Base-by-base conservation (phyloP, 768 basidiomycete genomes). In the Infundibulicybe gibba region DNA sequence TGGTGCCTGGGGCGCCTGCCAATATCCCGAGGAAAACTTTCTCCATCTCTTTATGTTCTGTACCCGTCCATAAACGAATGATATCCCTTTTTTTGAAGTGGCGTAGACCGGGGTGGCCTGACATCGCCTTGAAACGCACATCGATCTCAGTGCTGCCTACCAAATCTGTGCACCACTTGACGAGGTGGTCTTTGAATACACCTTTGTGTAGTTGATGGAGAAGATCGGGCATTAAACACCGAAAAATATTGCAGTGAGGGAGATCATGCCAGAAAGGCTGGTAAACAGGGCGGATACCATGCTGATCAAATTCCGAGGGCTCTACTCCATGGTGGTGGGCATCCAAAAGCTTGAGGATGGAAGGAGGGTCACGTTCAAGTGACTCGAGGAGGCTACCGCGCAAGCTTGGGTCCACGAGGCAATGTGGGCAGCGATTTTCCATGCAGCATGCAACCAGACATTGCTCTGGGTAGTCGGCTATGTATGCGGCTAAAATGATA, bases 141-240 rank as follows among this genome's bases (percentile, higher is more conserved):
- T 76, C 71, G 8, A 75, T 33, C 45, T 70, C 69, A 6, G 41
- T 40, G n/a, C 44, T 38, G 17, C 19, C 57, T 12, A 59, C 43
- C 1, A 56, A 51, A 34, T 38, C 17, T 5, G 54, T 55, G 10
- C 53, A 61, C 74, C 70, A 76, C 5, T 55, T 60, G 0, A 66
- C 58, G 3, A 71, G 43, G 41, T 76, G 74, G 42, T 74, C 67
- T 42, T 72, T 72, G 61, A 76, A 71, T 2, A 74, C 47, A 0
- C 76, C 76, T 50, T 78, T 71, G 55, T 76, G 66, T 0, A 78
- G 57, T 51, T 76, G 73, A 51, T 76, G 74, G 13, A 77, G 66
- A 16, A 75, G 37, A 59, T 75, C 59, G 13, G 68, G 65, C 1
- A 66, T 70, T 25, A 78, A 49, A n/a, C 49, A 61, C 0, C 30